phyloP scores from a whole-genome alignment of 371 early-diverging fungal species.

The Mortierella polycephala region DNA sequence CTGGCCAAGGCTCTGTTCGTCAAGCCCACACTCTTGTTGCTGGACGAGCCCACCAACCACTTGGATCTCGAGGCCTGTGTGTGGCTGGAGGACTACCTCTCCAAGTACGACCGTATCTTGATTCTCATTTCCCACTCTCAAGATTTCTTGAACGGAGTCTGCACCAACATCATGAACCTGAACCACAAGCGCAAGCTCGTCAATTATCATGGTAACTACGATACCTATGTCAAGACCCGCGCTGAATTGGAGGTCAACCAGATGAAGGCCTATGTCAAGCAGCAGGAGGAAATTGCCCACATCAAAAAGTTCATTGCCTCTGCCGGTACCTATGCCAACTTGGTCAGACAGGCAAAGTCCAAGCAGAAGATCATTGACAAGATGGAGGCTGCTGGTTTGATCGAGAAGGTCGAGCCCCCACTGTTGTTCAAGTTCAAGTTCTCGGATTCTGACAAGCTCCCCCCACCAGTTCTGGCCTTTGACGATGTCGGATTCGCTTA shows the following conservation, averaged over 20 bases:
- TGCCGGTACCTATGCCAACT: conserved; percentile 99
- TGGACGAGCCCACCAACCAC: conserved; percentile 99
- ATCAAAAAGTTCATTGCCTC: conserved; percentile 99
- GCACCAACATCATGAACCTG: conserved; percentile 95
- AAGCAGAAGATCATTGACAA: conserved; percentile 99
- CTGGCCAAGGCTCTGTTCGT: conserved; percentile 97
- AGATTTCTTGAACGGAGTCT: conserved; percentile 98
- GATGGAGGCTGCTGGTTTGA: conserved; percentile 98
- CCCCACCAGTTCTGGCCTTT: conserved; percentile 97
- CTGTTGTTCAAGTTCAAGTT: conserved; percentile 88
- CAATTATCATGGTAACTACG: conserved; percentile 99
- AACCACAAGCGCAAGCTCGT: conserved; percentile 88
- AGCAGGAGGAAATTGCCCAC: conserved; percentile 98
- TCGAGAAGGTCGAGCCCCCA: conserved; percentile 88
- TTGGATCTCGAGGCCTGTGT: conserved; percentile 98
- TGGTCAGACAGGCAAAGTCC: conserved; percentile 98
- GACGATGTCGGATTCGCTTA: conserved; percentile 94
- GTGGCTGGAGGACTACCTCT: conserved; percentile 97
- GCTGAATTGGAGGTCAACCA: conserved; percentile 95
- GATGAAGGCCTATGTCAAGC: conserved; percentile 97
- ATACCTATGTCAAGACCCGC: conserved; percentile 94
- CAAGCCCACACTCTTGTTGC: conserved; percentile 93
- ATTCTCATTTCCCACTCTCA: conserved; percentile 98
- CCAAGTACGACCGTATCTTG: conserved; percentile 94
- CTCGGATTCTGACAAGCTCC: conserved; percentile 87